phyloP scores from a whole-genome alignment of 139 green algal genomes.

The Diplosphaera chodatii region DNA sequence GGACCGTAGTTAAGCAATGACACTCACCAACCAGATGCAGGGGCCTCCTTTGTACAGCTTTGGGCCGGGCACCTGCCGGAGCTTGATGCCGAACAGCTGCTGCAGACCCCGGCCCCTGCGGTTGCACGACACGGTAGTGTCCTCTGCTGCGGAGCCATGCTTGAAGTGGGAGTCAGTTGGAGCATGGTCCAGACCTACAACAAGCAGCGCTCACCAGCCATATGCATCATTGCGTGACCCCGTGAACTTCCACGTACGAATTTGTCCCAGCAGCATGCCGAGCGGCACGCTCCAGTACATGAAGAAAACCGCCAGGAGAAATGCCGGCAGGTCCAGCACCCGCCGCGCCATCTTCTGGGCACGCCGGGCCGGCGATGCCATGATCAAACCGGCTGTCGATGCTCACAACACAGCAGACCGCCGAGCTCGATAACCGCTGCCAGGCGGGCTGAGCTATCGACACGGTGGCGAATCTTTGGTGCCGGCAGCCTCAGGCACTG shows the following conservation, averaged over 20 bases:
- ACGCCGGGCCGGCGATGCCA: neutral
- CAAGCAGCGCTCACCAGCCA: constrained; percentile 52
- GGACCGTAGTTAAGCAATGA: too few relatives aligned
- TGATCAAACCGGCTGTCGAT: too few relatives aligned
- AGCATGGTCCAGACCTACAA: too few relatives aligned
- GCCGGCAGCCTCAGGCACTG: too few relatives aligned
- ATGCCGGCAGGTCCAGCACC: constrained; percentile 35
- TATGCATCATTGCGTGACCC: constrained; percentile 50
- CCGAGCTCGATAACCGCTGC: too few relatives aligned
- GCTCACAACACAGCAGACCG: too few relatives aligned
- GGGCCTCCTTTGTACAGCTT: constrained; percentile 36
- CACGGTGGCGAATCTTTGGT: too few relatives aligned
- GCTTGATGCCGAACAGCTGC: constrained; percentile 26
- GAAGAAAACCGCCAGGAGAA: constrained; percentile 32
- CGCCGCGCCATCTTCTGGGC: neutral
- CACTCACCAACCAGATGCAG: constrained; percentile 58
- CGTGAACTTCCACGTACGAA: constrained; percentile 43
- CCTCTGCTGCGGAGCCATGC: too few relatives aligned
- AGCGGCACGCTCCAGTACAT: constrained; percentile 61
- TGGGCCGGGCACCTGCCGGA: constrained; percentile 25
- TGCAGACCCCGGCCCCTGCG: constrained; percentile 39
- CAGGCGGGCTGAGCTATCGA: too few relatives aligned
- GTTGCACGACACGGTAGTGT: too few relatives aligned
- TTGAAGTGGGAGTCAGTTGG: too few relatives aligned
- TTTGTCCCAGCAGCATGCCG: constrained; percentile 22